phyloP scores from a whole-genome alignment of 2,329 filamentous ascomycete species.

The Stagonosporopsis tanaceti region DNA sequence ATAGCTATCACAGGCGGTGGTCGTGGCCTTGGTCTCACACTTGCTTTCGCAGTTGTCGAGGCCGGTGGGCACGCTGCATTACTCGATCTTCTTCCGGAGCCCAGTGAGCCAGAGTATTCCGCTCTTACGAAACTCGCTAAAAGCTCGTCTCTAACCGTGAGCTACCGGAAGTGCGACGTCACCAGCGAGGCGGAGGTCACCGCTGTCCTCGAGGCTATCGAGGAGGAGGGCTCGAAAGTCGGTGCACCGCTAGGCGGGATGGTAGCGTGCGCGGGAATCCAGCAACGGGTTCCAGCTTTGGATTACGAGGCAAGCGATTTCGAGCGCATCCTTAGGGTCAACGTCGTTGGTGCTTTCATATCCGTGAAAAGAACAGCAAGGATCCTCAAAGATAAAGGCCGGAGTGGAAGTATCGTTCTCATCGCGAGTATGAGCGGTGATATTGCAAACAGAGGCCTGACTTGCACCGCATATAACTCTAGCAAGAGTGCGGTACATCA shows the following conservation, averaged over 20 bases:
- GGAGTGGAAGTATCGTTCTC: neutral
- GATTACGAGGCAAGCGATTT: conserved; percentile 54
- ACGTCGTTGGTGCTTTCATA: conserved; percentile 50
- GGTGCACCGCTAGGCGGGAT: neutral
- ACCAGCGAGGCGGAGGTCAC: neutral
- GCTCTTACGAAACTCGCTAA: neutral
- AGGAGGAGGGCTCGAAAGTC: neutral
- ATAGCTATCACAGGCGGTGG: neutral
- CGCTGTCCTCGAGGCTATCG: neutral
- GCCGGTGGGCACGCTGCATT: neutral
- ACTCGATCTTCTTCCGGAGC: neutral
- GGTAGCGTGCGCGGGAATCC: neutral
- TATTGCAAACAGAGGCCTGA: neutral
- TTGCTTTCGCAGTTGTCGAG: neutral
- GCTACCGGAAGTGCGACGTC: neutral
- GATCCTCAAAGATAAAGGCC: neutral
- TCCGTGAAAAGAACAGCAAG: conserved; percentile 44
- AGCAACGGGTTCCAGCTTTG: conserved; percentile 52
- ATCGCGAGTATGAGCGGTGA: neutral
- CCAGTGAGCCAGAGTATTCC: neutral
- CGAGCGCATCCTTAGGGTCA: conserved; percentile 48
- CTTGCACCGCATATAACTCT: neutral
- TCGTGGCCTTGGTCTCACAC: neutral
- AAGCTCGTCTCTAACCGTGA: neutral
- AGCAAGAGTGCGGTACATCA: neutral